These are phyloP conservation scores for Tolypocladium guangdongense DNA, from an alignment of 2,329 filamentous ascomycete species.

Conservation along the genomic window DNA sequence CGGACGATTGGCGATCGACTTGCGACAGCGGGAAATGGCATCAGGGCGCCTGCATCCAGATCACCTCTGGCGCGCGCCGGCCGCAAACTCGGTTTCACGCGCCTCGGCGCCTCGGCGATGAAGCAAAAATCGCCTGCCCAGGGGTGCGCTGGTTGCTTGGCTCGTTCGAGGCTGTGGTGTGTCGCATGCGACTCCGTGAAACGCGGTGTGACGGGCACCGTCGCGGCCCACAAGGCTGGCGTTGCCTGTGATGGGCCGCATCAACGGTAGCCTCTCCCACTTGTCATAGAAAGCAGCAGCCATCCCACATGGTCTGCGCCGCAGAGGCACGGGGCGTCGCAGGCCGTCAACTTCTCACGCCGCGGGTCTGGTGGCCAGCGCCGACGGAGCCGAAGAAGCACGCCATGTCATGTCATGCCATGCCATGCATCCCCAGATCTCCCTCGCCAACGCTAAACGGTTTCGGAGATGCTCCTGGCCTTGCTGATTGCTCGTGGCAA, in stretches of 20 bases:
- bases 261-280: neutral
- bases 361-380: neutral
- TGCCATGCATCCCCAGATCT: neutral
- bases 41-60: neutral
- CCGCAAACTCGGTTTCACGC: neutral
- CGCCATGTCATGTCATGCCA: neutral
- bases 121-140: no score
- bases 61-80: no score
- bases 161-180: neutral
- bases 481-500: neutral
- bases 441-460: neutral
- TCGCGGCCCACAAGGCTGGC: neutral
- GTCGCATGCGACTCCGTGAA: conserved; percentile 3
- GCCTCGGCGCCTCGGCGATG: neutral
- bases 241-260: neutral
- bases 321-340: neutral
- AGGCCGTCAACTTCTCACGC: neutral
- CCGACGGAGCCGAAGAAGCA: neutral
- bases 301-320: neutral
- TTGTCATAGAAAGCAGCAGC: neutral
- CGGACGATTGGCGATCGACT: neutral
- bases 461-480: neutral
- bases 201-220: conserved; percentile 4
- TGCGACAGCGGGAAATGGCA: neutral
- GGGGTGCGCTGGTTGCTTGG: neutral